phyloP scores from a whole-genome alignment of 106 monocot species.

The Dendrobium nobile region DNA sequence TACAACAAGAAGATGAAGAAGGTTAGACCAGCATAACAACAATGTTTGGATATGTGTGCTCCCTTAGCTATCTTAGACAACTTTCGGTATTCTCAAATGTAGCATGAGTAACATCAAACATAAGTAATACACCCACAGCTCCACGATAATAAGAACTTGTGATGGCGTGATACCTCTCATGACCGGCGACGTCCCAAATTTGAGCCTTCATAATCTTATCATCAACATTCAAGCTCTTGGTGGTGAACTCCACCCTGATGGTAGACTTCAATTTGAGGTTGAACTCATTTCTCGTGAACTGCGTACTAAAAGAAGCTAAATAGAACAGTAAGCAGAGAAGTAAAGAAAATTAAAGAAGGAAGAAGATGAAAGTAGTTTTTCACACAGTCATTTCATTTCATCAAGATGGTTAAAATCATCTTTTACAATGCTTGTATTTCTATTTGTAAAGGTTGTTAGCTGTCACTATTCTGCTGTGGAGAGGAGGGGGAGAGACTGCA shows the following conservation, averaged over 20 bases:
- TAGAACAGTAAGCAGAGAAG: no score
- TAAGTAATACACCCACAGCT: not conserved
- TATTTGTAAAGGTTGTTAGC: no score
- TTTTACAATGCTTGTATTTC: no score
- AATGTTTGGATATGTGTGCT: constrained; percentile 50
- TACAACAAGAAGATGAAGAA: constrained; percentile 40
- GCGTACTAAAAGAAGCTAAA: not conserved
- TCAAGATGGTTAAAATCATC: no score
- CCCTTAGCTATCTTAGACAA: constrained; percentile 39
- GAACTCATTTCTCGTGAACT: constrained; percentile 72
- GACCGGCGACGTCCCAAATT: constrained; percentile 91
- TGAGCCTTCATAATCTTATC: constrained; percentile 84
- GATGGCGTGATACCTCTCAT: constrained; percentile 60
- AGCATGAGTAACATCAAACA: constrained; percentile 36
- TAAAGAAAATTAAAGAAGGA: no score
- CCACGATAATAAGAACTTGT: constrained; percentile 55
- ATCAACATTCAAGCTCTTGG: constrained; percentile 56
- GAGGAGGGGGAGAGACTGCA: no score
- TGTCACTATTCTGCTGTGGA: no score
- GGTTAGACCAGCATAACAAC: constrained; percentile 43
- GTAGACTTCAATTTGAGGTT: constrained; percentile 83
- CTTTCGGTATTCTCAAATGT: constrained; percentile 48
- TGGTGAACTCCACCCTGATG: constrained; percentile 66
- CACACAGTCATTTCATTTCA: no score
- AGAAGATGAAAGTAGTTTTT: no score